Conservation (phyloP, 2,329 filamentous ascomycete genomes). For the Hymenoscyphus scutula region DNA sequence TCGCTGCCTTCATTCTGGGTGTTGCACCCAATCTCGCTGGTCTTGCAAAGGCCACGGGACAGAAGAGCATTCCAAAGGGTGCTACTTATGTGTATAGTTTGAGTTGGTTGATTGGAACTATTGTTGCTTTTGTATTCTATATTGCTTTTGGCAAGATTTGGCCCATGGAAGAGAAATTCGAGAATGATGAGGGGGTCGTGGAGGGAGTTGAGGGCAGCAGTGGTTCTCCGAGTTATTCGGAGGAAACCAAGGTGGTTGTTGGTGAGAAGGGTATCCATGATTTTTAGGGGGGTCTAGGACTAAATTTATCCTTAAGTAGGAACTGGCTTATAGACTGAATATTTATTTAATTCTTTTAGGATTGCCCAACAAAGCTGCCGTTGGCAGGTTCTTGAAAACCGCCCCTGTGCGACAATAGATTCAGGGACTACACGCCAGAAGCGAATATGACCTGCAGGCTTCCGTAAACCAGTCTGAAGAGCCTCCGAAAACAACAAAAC, state of each 20-base stretch:
- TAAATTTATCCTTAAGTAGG: not conserved
- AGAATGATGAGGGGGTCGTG: slow-evolving; percentile 16
- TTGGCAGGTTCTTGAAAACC: no score
- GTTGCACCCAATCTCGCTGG: slow-evolving; percentile 26
- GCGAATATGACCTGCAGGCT: slow-evolving; percentile 1
- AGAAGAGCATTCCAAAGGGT: slow-evolving; percentile 22
- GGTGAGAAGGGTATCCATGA: not conserved
- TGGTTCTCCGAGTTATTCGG: slow-evolving; percentile 10
- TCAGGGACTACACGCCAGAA: not conserved
- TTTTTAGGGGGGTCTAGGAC: not conserved
- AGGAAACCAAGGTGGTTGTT: slow-evolving; percentile 15
- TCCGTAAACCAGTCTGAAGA: not conserved
- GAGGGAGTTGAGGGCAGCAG: slow-evolving; percentile 17
- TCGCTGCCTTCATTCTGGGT: slow-evolving; percentile 22
- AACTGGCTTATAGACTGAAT: not conserved
- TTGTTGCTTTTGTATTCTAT: slow-evolving; percentile 25
- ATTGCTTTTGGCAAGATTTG: slow-evolving; percentile 19
- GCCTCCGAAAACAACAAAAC: not conserved
- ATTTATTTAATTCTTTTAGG: no score
- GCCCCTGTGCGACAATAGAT: no score
- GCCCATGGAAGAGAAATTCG: slow-evolving; percentile 26
- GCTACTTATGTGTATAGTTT: slow-evolving; percentile 29
- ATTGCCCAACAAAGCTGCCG: no score
- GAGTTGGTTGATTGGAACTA: slow-evolving; percentile 27
- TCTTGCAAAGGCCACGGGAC: slow-evolving; percentile 24